Conservation (phyloP, 345 rosid genomes). For the Aquilaria malaccensis region DNA sequence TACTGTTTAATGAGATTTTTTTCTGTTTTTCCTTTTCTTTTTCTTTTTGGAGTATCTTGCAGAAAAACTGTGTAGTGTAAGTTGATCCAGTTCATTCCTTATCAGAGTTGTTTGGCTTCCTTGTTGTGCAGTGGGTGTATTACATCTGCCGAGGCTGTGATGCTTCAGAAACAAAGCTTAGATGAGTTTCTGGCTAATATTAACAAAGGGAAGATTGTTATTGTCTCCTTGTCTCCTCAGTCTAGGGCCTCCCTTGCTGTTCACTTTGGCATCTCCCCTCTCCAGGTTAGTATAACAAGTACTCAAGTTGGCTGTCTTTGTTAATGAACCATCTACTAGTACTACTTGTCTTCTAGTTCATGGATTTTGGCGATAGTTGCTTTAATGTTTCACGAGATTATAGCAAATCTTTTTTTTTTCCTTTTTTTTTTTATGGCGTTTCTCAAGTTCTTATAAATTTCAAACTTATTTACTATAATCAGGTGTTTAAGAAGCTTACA, state of each 20-base stretch:
- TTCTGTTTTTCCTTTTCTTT: too few species aligned
- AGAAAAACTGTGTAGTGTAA: too few species aligned
- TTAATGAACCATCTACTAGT: too few species aligned
- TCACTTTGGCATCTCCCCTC: constrained; percentile 60
- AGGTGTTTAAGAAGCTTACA: constrained; percentile 77
- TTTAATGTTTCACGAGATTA: background rate
- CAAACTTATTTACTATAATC: constrained; percentile 12
- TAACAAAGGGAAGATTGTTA: constrained; percentile 47
- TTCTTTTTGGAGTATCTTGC: too few species aligned
- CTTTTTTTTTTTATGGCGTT: background rate
- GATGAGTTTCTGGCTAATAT: constrained; percentile 75
- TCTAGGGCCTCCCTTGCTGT: constrained; percentile 83
- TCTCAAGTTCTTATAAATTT: background rate
- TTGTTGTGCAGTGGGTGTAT: constrained; percentile 72
- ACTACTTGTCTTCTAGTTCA: background rate
- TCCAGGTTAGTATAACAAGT: constrained; percentile 33
- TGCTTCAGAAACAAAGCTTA: constrained; percentile 97
- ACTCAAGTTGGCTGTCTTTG: background rate
- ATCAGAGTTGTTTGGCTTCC: background rate
- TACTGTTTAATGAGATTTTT: too few species aligned
- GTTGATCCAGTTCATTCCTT: too few species aligned
- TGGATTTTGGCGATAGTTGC: background rate
- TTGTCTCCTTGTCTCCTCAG: constrained; percentile 79
- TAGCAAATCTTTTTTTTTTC: background rate
- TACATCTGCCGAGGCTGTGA: constrained; percentile 87